Percentiles rank a stretch among this genome's conserved stretches.
Evolutionary conservation across 192 early-diverging fungal species (phyloP).

Genomic region (Dimargaris xerosporica): DNA sequence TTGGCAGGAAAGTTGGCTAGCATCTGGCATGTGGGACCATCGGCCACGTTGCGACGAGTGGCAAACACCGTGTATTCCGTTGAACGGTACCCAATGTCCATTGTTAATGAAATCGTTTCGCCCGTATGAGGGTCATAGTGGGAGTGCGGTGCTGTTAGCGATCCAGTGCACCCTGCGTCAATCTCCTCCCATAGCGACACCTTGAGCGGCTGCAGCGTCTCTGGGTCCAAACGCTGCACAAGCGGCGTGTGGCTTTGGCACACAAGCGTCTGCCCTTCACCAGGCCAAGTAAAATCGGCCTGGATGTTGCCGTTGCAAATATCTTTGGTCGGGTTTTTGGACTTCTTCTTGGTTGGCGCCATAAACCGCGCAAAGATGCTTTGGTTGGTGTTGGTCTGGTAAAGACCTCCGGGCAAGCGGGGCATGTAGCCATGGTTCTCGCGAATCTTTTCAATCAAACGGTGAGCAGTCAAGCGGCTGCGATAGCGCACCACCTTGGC

Average conservation of each 20-base stretch:
- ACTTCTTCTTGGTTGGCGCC: conserved; percentile 27
- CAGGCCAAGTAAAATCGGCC: conserved; percentile 37
- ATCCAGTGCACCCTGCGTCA: conserved; percentile 46
- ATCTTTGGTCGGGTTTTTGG: conserved; percentile 47
- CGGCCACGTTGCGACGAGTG: conserved; percentile 38
- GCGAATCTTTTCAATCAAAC: conserved; percentile 42
- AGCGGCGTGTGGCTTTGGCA: conserved; percentile 53
- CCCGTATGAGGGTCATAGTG: conserved; percentile 51
- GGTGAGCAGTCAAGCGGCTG: conserved; percentile 44
- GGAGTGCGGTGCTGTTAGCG: conserved; percentile 47
- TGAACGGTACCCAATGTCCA: conserved; percentile 52
- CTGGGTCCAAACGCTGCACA: conserved; percentile 50
- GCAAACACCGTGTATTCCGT: conserved; percentile 54
- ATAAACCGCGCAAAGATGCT: conserved; percentile 48
- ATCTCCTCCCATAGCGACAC: conserved; percentile 42
- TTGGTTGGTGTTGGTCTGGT: conserved; percentile 51
- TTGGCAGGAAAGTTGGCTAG: conserved; percentile 46
- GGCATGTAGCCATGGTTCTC: conserved; percentile 54
- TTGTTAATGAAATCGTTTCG: conserved; percentile 59
- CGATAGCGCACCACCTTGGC: conserved; percentile 38
- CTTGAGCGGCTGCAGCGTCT: conserved; percentile 43
- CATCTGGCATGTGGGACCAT: conserved; percentile 27
- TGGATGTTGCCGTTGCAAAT: conserved; percentile 47
- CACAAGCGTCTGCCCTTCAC: conserved; percentile 43
- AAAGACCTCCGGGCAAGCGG: conserved; percentile 45